Conservation (phyloP, 768 basidiomycete genomes). For the Serendipita sp. region DNA sequence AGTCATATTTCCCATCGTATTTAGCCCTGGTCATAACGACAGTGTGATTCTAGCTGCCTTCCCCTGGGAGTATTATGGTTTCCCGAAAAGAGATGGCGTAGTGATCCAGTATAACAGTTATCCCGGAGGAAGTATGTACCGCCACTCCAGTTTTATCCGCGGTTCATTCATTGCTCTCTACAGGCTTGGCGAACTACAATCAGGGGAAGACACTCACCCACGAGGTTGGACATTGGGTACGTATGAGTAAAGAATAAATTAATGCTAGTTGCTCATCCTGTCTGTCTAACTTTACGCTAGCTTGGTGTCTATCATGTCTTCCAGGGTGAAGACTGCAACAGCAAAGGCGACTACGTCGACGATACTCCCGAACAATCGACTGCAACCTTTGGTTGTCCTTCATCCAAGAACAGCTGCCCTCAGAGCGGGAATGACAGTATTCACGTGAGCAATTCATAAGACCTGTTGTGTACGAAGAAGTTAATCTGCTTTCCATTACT, state of each 20-base stretch:
- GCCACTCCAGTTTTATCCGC: not conserved
- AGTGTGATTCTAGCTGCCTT: slow-evolving; percentile 17
- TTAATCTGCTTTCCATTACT: too few species aligned
- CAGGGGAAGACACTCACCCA: not conserved
- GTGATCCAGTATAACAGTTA: slow-evolving; percentile 14
- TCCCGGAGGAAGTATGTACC: not conserved
- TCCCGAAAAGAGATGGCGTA: slow-evolving; percentile 23
- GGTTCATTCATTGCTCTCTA: not conserved
- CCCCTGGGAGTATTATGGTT: slow-evolving; percentile 19
- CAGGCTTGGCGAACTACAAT: not conserved
- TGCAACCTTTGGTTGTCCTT: slow-evolving; percentile 21
- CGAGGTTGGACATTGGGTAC: too few species aligned
- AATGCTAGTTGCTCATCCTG: too few species aligned
- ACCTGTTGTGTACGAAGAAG: too few species aligned
- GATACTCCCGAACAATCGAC: slow-evolving; percentile 15
- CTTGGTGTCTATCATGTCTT: too few species aligned
- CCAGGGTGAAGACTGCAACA: too few species aligned
- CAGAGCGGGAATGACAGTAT: slow-evolving; percentile 10
- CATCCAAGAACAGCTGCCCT: slow-evolving; percentile 21
- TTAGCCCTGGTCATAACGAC: too few species aligned
- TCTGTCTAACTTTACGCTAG: too few species aligned
- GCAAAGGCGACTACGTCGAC: slow-evolving; percentile 13
- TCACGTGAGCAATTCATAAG: not conserved
- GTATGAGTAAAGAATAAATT: too few species aligned
- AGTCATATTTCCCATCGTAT: too few species aligned